Evolutionary conservation across 768 basidiomycete genomes (phyloP).

Genomic region (Naganishia vishniacii): DNA sequence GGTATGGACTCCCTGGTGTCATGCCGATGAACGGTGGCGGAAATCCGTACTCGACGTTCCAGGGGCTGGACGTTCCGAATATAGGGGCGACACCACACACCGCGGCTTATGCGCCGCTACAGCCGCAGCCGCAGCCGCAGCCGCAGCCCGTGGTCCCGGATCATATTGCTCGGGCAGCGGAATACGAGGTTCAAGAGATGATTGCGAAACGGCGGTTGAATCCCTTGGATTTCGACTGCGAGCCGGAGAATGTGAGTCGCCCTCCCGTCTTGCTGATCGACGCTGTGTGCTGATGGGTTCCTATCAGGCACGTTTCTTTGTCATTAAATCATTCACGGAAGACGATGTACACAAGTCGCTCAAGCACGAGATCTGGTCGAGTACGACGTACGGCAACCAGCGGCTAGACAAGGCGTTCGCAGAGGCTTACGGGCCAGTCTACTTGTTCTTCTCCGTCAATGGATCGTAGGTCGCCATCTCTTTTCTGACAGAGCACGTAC

Average conservation of each 20-base stretch:
- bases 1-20: no score
- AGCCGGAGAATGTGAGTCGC: conserved; percentile 30
- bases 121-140: neutral
- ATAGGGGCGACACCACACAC: neutral
- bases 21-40: no score
- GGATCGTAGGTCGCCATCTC: conserved; percentile 48
- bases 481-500: conserved; percentile 52
- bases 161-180: conserved; percentile 31
- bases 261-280: neutral
- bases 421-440: conserved; percentile 90
- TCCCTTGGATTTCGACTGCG: conserved; percentile 42
- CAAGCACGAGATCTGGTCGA: conserved; percentile 97
- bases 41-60: no score
- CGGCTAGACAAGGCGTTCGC: conserved; percentile 95
- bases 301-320: conserved; percentile 78
- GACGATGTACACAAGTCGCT: conserved; percentile 98
- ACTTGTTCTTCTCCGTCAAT: conserved; percentile 97
- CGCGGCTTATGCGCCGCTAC: neutral
- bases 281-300: neutral
- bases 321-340: conserved; percentile 98
- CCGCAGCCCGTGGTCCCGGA: conserved; percentile 20
- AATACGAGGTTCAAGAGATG: conserved; percentile 38
- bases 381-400: conserved; percentile 94
- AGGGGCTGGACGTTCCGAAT: no score
- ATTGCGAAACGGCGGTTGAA: conserved; percentile 42